phyloP scores from a whole-genome alignment of 306 rosid genomes.

The Prosopis cineraria region DNA sequence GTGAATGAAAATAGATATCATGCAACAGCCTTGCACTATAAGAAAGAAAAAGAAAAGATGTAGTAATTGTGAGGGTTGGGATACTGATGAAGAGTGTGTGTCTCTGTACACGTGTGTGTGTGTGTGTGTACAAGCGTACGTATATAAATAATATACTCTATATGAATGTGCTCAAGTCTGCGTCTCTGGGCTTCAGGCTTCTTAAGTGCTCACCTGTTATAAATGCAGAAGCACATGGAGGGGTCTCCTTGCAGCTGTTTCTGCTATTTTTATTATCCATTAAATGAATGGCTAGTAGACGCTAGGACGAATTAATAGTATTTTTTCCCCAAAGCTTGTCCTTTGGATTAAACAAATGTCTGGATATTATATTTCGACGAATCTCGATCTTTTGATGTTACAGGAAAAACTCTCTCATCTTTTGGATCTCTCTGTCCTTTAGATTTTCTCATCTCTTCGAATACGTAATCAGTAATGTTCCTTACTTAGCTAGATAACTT shows the following conservation, averaged over 20 bases:
- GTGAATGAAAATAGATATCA: not conserved
- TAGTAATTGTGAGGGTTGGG: too few species aligned
- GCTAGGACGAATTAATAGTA: slow-evolving; percentile 33
- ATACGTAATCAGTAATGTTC: slow-evolving; percentile 20
- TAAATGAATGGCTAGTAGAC: slow-evolving; percentile 47
- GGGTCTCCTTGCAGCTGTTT: slow-evolving; percentile 56
- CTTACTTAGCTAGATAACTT: not conserved
- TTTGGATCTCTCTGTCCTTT: slow-evolving; percentile 29
- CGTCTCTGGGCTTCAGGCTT: not conserved
- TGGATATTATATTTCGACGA: not conserved
- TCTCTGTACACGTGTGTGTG: too few species aligned
- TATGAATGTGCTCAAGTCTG: not conserved
- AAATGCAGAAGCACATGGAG: slow-evolving; percentile 81
- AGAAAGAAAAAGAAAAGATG: too few species aligned
- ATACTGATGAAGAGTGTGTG: too few species aligned
- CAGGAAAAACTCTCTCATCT: slow-evolving; percentile 38
- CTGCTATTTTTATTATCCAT: slow-evolving; percentile 33
- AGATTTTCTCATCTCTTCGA: slow-evolving; percentile 33
- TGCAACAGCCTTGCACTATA: not conserved
- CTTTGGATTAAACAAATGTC: not conserved
- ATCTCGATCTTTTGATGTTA: slow-evolving; percentile 31
- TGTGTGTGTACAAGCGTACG: too few species aligned
- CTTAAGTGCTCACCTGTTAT: slow-evolving; percentile 41
- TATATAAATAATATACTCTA: too few species aligned
- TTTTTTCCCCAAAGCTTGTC: slow-evolving; percentile 33